Evolutionary conservation across 1,284 basidiomycete genomes (phyloP).

Genomic region (Trichosporon coremiiforme): DNA sequence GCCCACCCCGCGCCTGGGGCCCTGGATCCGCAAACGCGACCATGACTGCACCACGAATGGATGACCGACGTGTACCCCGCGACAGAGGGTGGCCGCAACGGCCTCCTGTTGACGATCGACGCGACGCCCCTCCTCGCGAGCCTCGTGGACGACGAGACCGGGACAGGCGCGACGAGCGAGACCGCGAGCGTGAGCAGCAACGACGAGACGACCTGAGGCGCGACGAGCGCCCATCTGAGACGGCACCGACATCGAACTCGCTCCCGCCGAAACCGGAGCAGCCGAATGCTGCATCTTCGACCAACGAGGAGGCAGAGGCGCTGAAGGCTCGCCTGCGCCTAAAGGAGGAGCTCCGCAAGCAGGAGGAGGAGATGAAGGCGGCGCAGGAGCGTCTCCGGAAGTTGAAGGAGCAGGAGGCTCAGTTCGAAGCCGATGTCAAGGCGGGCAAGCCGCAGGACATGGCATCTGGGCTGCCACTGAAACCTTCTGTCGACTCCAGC

Average conservation of each 20-base stretch:
- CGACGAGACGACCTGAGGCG: not conserved
- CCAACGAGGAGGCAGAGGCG: not conserved
- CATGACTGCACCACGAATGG: not conserved
- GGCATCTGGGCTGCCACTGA: not conserved
- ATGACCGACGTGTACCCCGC: constrained; percentile 13
- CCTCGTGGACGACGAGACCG: not conserved
- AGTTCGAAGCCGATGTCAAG: not conserved
- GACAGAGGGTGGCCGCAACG: constrained; percentile 16
- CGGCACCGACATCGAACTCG: not conserved
- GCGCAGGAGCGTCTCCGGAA: constrained; percentile 1
- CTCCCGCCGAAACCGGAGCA: constrained; percentile 17
- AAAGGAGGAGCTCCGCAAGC: constrained; percentile 10
- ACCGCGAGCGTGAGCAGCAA: constrained; percentile 4
- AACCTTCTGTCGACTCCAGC: not conserved
- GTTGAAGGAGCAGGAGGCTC: not conserved
- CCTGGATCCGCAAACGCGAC: not conserved
- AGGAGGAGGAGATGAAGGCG: constrained; percentile 14
- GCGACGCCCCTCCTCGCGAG: constrained; percentile 13
- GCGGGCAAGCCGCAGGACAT: not conserved
- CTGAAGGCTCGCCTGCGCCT: not conserved
- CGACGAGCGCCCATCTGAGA: not conserved
- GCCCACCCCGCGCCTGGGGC: constrained; percentile 12
- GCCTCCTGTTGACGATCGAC: constrained; percentile 15
- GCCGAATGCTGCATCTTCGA: not conserved
- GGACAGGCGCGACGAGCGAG: constrained; percentile 9